Conservation (phyloP, 139 green algal species). For the Auxenochlorella protothecoides region DNA sequence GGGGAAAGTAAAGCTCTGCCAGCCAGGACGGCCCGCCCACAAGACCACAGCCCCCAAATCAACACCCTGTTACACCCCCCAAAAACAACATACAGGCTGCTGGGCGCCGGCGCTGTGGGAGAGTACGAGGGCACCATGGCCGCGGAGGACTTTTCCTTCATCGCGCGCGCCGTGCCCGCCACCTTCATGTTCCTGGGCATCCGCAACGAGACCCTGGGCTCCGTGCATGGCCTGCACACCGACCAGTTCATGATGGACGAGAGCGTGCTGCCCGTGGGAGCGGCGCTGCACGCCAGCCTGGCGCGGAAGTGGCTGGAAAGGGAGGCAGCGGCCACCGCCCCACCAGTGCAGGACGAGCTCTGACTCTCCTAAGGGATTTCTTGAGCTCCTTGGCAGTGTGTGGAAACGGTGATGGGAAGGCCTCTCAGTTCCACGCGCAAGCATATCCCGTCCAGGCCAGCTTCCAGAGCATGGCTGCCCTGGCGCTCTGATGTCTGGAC, state of each 20-base stretch:
- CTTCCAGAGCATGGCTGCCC: too few species aligned
- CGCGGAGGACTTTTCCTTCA: constrained; percentile 82
- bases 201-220: constrained; percentile 53
- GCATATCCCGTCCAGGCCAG: too few species aligned
- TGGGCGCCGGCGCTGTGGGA: constrained; percentile 8
- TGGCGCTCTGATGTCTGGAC: too few species aligned
- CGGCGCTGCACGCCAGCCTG: constrained; percentile 55
- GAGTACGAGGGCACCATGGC: constrained; percentile 50
- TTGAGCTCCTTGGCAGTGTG: too few species aligned
- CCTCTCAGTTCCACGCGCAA: neutral
- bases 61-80: too few species aligned
- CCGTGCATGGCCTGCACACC: constrained; percentile 57
- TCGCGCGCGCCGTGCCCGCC: constrained; percentile 34
- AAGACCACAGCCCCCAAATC: neutral
- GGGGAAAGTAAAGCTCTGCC: too few species aligned
- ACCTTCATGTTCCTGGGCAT: constrained; percentile 75
- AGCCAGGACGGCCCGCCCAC: too few species aligned
- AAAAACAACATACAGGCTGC: constrained; percentile 18
- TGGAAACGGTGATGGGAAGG: too few species aligned
- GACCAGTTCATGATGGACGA: constrained; percentile 66
- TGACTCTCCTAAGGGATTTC: too few species aligned
- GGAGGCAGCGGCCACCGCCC: neutral
- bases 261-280: constrained; percentile 47
- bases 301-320: constrained; percentile 41
- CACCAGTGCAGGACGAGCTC: too few species aligned